phyloP scores from a whole-genome alignment of 2,329 filamentous ascomycete species.

The Sphaerulina vaccinii region DNA sequence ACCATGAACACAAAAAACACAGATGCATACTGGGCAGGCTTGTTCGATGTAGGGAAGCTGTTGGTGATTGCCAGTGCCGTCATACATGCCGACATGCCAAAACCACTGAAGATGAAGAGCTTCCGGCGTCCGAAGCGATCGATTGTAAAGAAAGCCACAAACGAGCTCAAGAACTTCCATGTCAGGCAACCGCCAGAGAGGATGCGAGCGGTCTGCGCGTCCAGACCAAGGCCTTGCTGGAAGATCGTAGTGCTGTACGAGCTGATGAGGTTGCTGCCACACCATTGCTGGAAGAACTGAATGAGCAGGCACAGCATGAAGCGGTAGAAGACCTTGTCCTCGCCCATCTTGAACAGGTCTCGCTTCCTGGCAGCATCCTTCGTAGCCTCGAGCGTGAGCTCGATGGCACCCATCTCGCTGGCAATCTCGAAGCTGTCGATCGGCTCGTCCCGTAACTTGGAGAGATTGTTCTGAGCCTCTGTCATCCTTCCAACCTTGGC shows the following conservation, averaged over 20 bases:
- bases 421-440: conserved; percentile 41
- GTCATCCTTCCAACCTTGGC: conserved; percentile 30
- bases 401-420: conserved; percentile 50
- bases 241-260: conserved; percentile 35
- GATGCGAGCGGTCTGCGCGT: conserved; percentile 41
- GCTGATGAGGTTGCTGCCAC: conserved; percentile 42
- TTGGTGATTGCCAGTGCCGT: conserved; percentile 53
- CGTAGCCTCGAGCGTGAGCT: conserved; percentile 50
- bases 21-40: conserved; percentile 51
- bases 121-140: conserved; percentile 52
- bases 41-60: conserved; percentile 49
- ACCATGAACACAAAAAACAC: conserved; percentile 60
- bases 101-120: conserved; percentile 54
- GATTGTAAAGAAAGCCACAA: conserved; percentile 52
- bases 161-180: conserved; percentile 55
- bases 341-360: conserved; percentile 51
- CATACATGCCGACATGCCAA: conserved; percentile 58
- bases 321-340: conserved; percentile 52
- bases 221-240: conserved; percentile 39
- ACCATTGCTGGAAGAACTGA: conserved; percentile 54
- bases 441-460: conserved; percentile 42
- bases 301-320: conserved; percentile 52
- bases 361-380: conserved; percentile 36
- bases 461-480: conserved; percentile 34
- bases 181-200: conserved; percentile 53